phyloP scores from a whole-genome alignment of 495 filamentous ascomycete genomes.

The Talaromyces adpressus region DNA sequence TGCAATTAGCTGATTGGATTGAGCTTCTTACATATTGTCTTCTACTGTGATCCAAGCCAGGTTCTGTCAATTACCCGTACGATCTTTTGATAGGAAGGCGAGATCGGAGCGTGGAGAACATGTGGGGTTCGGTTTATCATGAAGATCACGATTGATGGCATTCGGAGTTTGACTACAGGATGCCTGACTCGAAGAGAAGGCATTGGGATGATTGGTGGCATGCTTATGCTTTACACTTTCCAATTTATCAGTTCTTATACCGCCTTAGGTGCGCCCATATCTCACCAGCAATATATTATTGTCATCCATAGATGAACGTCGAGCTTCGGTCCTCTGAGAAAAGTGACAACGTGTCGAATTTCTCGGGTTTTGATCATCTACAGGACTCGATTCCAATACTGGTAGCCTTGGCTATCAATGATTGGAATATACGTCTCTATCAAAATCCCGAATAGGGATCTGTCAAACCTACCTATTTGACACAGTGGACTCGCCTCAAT shows the following conservation, averaged over 20 bases:
- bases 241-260: not conserved
- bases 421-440: too few species aligned
- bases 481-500: too few species aligned
- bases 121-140: not conserved
- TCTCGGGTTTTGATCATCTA: too few species aligned
- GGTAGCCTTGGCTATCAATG: too few species aligned
- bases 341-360: too few species aligned
- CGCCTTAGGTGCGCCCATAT: not conserved
- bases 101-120: not conserved
- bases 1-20: not conserved
- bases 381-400: too few species aligned
- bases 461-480: too few species aligned
- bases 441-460: too few species aligned
- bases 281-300: not conserved
- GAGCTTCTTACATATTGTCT: not conserved
- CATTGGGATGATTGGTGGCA: not conserved
- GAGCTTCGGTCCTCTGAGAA: not conserved
- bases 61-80: not conserved
- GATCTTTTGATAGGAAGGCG: not conserved
- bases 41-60: not conserved
- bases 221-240: not conserved
- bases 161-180: not conserved
- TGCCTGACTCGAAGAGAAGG: not conserved
- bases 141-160: not conserved
- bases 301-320: not conserved